Base-by-base conservation (phyloP, 352 stramenopile genomes). In the Pythium periplocum region DNA sequence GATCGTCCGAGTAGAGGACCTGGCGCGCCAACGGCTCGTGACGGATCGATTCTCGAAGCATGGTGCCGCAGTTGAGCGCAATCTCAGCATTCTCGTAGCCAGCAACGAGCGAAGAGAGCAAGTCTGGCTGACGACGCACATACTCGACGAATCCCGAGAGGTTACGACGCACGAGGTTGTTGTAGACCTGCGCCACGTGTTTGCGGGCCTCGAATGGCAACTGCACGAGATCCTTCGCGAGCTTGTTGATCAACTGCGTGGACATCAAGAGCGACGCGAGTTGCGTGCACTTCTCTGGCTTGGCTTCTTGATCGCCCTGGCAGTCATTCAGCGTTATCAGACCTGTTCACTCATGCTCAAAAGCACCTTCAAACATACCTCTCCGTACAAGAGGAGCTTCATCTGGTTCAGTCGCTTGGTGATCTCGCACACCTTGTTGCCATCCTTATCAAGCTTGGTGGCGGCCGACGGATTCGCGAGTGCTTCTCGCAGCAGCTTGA, bases 161-260 rank as follows among this genome's bases (percentile, higher is more conserved):
- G 53, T 96, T 85, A 47, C 87, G 86, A 11, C 84, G 80, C 68
- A 95, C 89, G 34, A 96, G 75, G 64, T 96, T 96, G 69, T 87
- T 93, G 64, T 87, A 96, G 32, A 96, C 80, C 56, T 93, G 79
- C 40, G 78, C 83, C 59, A 93, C 87, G 43, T 93, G 78, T 62
- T 93, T 93, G 46, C 83, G 78, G 35, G 83, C 79, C 57, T 96
- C 87, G 47, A 96, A 96, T 2, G 86, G 84, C 51, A 96, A 69
- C 31, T 71, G 81, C 42, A 75, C 61, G 47, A 96, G 69, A 17
- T 62, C 69, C 12, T 68, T 50, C 37, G 96, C 77, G 30, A 96
- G 71, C 58, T 74, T 71, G 10, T 77, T 79, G 36, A 96, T 71
- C 53, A 93, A 68, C 43, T 76, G 70, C 49, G 75, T 83, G 26